Evolutionary conservation across 345 rosid genomes (phyloP), one percentile per base, ranked within the genome.

Genomic region (Euphorbia lathyris): DNA sequence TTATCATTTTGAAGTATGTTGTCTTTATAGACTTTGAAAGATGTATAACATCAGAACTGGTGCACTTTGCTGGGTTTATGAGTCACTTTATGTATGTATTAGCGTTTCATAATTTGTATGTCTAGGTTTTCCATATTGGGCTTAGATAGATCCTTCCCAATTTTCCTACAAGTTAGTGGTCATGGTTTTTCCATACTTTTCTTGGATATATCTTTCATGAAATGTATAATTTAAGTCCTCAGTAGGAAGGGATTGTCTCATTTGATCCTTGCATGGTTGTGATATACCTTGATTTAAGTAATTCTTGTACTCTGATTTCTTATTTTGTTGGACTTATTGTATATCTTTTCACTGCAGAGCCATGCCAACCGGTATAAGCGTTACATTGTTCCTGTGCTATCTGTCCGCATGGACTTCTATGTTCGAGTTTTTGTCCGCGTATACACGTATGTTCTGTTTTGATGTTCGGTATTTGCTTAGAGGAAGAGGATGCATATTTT

Each of bases 291-390:
- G 27, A n/a, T 34, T 14, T 36, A 36, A 61, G 25, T 40, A 22
- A 3, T 63, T 63, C 30, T 7, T 38, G 12, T 61, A n/a, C 22
- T 38, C 1, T 6, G 16, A 63, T 22, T 11, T 63, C 4, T 63
- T 20, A 4, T 63, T 26, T 38, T 27, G 43, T 11, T 40, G 6
- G 16, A 25, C 64, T 60, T 43, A 53, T 72, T 61, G 23, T 51
- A 61, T 38, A 51, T 65, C 26, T 27, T 68, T 66, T 72, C 20
- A 67, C 45, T 62, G 77, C 91, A 96, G 98, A 87, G 99, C 82
- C 99, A 96, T 84, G 99, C 99, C 30, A 96, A 96, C 81, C 93
- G 99, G 48, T 92, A 96, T 85, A 96, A 88, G 71, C 95, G 99
- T 27, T 96, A 92, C 73, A 92, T 96, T 76, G 95, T 90, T 78